Evolutionary conservation across 129 eudicot genomes (phyloP).

Genomic region (Tagetes patula): DNA sequence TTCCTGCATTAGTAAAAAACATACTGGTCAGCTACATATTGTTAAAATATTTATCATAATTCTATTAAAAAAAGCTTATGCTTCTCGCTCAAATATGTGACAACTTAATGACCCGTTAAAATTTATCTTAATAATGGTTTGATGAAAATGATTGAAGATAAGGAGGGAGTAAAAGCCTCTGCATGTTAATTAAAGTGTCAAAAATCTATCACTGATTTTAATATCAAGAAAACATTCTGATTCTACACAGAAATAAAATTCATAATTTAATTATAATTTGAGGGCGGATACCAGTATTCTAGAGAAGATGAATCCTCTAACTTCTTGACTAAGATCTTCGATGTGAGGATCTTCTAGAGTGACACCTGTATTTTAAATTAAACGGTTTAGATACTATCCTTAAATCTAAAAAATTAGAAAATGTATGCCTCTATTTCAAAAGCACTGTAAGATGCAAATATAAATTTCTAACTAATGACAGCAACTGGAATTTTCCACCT

Average conservation of each 20-base stretch:
- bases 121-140: background rate
- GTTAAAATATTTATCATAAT: background rate
- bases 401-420: no score
- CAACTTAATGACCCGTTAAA: background rate
- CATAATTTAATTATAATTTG: background rate
- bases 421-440: no score
- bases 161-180: background rate
- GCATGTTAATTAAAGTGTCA: background rate
- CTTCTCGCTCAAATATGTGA: background rate
- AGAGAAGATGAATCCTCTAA: constrained; percentile 96
- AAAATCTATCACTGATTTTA: background rate
- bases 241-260: constrained; percentile 8
- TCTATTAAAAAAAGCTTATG: background rate
- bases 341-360: constrained; percentile 96
- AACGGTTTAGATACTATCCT: no score
- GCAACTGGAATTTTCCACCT: no score
- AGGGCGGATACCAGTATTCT: constrained; percentile 57
- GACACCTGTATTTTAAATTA: constrained; percentile 55
- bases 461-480: no score
- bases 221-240: background rate
- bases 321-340: constrained; percentile 98
- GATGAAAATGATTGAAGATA: background rate
- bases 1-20: constrained; percentile 56
- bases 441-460: no score
- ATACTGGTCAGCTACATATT: constrained; percentile 16